phyloP scores from a whole-genome alignment of 352 stramenopile genomes.

The Globisporangium paroecandrum region DNA sequence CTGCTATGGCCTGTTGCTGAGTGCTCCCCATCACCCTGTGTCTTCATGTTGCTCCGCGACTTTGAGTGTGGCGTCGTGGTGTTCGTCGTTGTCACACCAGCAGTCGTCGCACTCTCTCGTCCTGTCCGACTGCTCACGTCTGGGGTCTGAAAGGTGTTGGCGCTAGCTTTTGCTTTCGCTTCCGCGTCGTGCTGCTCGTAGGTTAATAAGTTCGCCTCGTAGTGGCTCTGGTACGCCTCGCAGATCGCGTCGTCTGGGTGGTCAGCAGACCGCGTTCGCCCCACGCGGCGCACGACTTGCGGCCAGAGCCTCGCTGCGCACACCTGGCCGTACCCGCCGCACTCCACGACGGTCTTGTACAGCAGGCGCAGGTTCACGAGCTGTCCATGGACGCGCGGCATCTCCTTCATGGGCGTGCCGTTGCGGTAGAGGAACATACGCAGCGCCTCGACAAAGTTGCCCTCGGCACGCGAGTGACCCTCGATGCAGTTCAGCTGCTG shows the following conservation, averaged over 20 bases:
- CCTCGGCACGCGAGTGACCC: conserved; percentile 70
- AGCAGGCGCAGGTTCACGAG: conserved; percentile 66
- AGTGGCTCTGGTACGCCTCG: conserved; percentile 46
- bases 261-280: conserved; percentile 45
- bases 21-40: conserved; percentile 13
- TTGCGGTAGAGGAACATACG: conserved; percentile 81
- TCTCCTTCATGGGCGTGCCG: conserved; percentile 73
- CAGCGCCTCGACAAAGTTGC: conserved; percentile 76
- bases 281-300: conserved; percentile 60
- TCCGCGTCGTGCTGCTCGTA: conserved; percentile 45
- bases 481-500: conserved; percentile 94
- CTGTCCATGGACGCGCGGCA: conserved; percentile 68
- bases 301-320: conserved; percentile 35
- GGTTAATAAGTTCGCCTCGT: conserved; percentile 43
- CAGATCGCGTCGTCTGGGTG: conserved; percentile 49
- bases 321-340: conserved; percentile 52
- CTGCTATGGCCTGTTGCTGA: background rate
- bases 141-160: conserved; percentile 24
- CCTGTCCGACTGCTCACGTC: conserved; percentile 19
- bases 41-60: conserved; percentile 49
- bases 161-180: background rate
- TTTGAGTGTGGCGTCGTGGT: conserved; percentile 48
- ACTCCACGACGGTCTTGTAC: conserved; percentile 56
- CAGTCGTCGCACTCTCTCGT: conserved; percentile 11
- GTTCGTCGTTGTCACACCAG: background rate